Evolutionary conservation across 768 basidiomycete genomes (phyloP), one percentile per base, ranked within the genome.

Genomic region (Serendipita vermifera): DNA sequence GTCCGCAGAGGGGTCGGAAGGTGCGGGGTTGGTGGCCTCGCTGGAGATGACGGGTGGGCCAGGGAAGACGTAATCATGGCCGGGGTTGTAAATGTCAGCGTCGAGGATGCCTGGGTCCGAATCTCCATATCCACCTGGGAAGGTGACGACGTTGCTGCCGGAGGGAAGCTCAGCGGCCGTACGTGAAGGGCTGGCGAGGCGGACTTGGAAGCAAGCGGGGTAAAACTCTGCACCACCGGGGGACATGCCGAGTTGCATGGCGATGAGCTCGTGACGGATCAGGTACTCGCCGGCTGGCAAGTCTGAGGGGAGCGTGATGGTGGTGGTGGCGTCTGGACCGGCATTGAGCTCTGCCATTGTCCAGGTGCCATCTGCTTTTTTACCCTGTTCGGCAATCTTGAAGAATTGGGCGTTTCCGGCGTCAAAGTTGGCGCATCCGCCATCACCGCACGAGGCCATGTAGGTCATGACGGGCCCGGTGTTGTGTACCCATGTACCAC

Each of bases 181-280:
- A 29, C 46, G 46, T 1, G 46, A 22, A 20, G 55, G 33, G 39
- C 26, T 20, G 2, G n/a, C 27, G 22, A 56, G 26, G 76, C 22
- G 53, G 57, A 71, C n/a, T 65, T 78, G 77, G 2, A 76, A 72
- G 66, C 87, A 90, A 26, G 78, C 77, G 0, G 83, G 81, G 65
- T 90, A 90, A 68, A 87, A 89, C 68, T 90, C 87, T 0, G 84
- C 86, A 17, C 83, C 83, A 3, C 80, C 79, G 4, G 24, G 17
- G 24, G 20, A 24, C 15, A 63, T 7, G 2, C 38, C 55, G 1
- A 14, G 63, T 60, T n/a, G 64, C 72, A 4, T 75, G 85, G 41
- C 81, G 73, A 63, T 88, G 24, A 63, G 60, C 59, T 89, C 86
- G 65, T 86, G 81, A 1, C 86, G 83, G 64, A 87, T 66, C 58